Evolutionary conservation across 257 asterid genomes (phyloP), one percentile per base, ranked within the genome.

Genomic region (Gentiana straminea): DNA sequence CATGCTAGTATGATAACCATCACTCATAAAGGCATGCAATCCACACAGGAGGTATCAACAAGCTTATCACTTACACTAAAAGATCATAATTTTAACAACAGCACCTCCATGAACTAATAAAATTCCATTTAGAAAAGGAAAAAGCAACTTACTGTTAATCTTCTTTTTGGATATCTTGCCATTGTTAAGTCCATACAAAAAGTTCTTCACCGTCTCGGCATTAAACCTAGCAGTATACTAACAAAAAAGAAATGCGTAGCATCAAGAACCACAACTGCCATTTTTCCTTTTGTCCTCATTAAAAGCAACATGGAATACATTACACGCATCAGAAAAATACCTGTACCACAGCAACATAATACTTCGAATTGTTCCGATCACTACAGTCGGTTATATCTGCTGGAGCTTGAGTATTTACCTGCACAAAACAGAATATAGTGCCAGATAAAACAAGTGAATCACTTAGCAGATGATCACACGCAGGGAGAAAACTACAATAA

Each of bases 321-420:
- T 44, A 54, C 2, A 5, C n/a, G 49, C 49, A 50, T 32, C 56
- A 38, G 7, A 2, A 49, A 52, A 61, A 52, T 58, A 92, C 98
- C 97, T 92, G 97, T 56, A 92, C 81, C 57, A 92, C 81, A 13
- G 81, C 94, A 4, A 85, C 75, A 60, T 92, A 92, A 69, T 85
- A 92, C 81, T 92, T 92, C 47, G 99, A 85, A 76, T 76, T 71
- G 75, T 81, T 77, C 51, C 82, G 81, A 63, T 83, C 81, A 64
- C 77, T 75, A 75, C 97, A 88, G 75, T 92, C 99, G 62, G 81
- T 88, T 43, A 92, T 69, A 71, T 72, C 49, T 1, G 80, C 38
- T 35, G 94, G 94, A 37, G 99, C 97, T 77, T 88, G 91, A 57
- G 93, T 92, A 72, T 88, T 92, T 48, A 85, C 97, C 98, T 87